Conservation (phyloP, 179 eudicot genomes). For the Beta corolliflora region DNA sequence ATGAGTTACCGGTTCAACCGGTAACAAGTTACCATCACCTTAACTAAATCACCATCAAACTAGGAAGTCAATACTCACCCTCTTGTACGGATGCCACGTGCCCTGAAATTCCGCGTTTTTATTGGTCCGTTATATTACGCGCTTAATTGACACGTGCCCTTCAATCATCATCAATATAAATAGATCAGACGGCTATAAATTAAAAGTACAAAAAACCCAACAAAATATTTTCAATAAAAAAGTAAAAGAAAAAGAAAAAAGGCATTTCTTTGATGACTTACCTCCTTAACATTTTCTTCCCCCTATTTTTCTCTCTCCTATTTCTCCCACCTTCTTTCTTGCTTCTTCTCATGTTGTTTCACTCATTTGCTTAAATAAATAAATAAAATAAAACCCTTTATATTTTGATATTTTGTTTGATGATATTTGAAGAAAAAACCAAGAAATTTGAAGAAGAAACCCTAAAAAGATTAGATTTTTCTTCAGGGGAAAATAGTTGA, state of each 20-base stretch:
- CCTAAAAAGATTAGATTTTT: background rate
- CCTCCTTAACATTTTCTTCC: background rate
- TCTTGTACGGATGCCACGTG: constrained; percentile 18
- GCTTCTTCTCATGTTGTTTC: constrained; percentile 10
- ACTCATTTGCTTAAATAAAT: background rate
- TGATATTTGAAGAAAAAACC: constrained; percentile 12
- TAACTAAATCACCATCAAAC: constrained; percentile 4
- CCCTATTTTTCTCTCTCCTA: constrained; percentile 1
- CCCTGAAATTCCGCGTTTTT: background rate
- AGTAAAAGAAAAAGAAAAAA: background rate
- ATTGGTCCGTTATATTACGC: constrained; percentile 2
- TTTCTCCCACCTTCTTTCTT: constrained; percentile 21
- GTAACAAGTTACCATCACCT: background rate
- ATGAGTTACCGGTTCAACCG: constrained; percentile 12
- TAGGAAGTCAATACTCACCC: background rate
- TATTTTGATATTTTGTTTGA: background rate
- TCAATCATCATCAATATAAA: background rate
- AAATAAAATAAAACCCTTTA: background rate
- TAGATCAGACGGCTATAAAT: background rate
- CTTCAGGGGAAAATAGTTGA: background rate
- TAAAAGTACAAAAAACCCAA: background rate
- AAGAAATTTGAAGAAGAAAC: constrained; percentile 7
- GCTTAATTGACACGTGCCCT: background rate
- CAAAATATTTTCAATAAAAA: background rate
- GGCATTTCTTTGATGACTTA: constrained; percentile 19